phyloP scores from a whole-genome alignment of 352 stramenopile species.

The Proteromonas lacertae region DNA sequence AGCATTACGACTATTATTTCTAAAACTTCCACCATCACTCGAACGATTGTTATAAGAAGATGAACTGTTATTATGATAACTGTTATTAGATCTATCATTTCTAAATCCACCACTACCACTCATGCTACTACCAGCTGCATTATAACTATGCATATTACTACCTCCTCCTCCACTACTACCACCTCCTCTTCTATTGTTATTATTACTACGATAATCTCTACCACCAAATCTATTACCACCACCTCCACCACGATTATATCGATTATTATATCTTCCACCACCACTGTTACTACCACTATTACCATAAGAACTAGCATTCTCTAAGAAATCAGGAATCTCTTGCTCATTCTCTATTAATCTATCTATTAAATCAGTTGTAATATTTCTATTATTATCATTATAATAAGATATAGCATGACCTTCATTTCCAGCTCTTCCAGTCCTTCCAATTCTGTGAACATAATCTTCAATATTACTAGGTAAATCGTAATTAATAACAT shows the following conservation, averaged over 20 bases:
- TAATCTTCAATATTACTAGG: conserved; percentile 1
- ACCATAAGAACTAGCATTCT: conserved; percentile 47
- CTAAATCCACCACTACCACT: too few species aligned
- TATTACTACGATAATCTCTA: conserved; percentile 31
- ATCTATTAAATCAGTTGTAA: conserved; percentile 78
- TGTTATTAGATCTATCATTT: too few species aligned
- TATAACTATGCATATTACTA: too few species aligned
- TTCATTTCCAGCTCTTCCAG: too few species aligned
- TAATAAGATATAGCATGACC: conserved; percentile 75
- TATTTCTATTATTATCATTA: conserved; percentile 90
- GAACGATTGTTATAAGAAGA: too few species aligned
- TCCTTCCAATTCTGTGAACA: conserved; percentile 2
- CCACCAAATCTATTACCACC: conserved; percentile 33
- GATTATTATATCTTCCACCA: conserved; percentile 15
- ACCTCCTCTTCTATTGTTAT: conserved; percentile 9
- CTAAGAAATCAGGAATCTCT: conserved; percentile 60
- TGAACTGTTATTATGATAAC: too few species aligned
- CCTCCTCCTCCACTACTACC: conserved; percentile 11
- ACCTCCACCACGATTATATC: conserved; percentile 8
- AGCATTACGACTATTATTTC: too few species aligned
- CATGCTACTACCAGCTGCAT: too few species aligned
- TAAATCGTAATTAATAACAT: conserved; percentile 3
- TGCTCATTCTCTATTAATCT: conserved; percentile 69
- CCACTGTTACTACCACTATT: conserved; percentile 18
- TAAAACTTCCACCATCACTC: too few species aligned